Evolutionary conservation across 2,329 filamentous ascomycete species (phyloP).

Genomic region (Stachybotrys chlorohalonatus): DNA sequence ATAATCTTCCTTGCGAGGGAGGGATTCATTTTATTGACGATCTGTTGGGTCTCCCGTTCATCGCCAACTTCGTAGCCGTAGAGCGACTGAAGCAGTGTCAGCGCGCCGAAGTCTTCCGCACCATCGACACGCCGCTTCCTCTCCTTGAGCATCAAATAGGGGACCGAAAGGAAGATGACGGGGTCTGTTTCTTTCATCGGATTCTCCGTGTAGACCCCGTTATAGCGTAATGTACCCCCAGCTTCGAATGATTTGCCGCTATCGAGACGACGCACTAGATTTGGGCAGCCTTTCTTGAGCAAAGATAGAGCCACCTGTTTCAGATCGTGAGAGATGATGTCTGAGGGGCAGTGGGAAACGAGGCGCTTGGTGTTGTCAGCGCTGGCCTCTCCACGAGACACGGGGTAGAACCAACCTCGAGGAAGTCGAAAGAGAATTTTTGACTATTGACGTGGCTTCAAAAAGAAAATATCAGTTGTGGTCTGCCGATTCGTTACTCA

Average conservation of each 20-base stretch:
- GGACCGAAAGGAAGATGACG: background rate
- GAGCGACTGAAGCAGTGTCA: background rate
- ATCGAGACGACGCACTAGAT: background rate
- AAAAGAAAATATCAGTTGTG: background rate
- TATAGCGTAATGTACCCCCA: background rate
- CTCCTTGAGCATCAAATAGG: background rate
- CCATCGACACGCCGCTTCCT: background rate
- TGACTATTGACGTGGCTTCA: background rate
- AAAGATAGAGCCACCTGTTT: background rate
- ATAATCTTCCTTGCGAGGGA: background rate
- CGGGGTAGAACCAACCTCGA: background rate
- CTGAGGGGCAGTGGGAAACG: background rate
- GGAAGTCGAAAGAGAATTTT: background rate
- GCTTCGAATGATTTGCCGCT: background rate
- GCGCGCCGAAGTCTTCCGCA: background rate
- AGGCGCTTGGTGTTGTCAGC: background rate
- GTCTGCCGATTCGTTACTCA: background rate
- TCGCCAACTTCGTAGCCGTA: background rate
- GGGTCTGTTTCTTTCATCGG: background rate
- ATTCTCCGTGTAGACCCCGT: background rate
- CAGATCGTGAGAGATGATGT: background rate
- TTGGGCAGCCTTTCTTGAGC: background rate
- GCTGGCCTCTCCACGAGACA: background rate
- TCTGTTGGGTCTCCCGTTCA: background rate
- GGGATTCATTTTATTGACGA: background rate